Evolutionary conservation across 164 flowering plant species (phyloP).

Genomic region (Vitis riparia): DNA sequence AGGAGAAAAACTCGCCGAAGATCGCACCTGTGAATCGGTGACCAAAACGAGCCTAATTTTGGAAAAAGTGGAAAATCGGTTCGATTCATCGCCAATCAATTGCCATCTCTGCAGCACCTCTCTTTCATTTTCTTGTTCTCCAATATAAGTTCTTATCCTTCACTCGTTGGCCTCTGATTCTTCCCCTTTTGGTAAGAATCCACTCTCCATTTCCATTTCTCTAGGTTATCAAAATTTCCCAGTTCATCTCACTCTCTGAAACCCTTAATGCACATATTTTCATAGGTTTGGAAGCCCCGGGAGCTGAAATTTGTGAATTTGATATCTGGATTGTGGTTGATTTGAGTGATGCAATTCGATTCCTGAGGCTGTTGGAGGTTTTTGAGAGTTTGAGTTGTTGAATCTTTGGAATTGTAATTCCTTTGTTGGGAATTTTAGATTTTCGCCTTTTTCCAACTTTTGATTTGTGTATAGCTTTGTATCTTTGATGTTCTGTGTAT

Average conservation of each 20-base stretch:
- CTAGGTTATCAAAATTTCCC: not conserved
- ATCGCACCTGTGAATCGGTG: no score
- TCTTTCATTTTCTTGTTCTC: no score
- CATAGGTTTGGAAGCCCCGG: not conserved
- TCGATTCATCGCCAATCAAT: constrained; percentile 7
- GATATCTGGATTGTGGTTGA: not conserved
- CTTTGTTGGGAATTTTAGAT: not conserved
- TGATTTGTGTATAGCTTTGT: constrained; percentile 9
- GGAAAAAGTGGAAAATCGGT: not conserved
- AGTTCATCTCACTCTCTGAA: not conserved
- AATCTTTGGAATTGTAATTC: constrained; percentile 6
- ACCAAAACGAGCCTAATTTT: not conserved
- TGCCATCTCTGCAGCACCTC: constrained; percentile 11
- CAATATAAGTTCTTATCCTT: not conserved
- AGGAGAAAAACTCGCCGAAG: no score
- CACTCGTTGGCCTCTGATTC: constrained; percentile 20
- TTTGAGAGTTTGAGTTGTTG: constrained; percentile 3
- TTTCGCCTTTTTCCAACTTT: not conserved
- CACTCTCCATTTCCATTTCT: constrained; percentile 3
- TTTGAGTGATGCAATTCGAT: not conserved
- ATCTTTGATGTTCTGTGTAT: not conserved
- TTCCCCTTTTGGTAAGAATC: constrained; percentile 27
- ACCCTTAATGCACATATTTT: not conserved
- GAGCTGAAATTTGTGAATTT: not conserved
- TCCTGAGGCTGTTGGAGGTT: not conserved